These are phyloP conservation scores for Chaetomium olivaceum DNA, from an alignment of 2,329 filamentous ascomycete genomes.

Conservation along the genomic window DNA sequence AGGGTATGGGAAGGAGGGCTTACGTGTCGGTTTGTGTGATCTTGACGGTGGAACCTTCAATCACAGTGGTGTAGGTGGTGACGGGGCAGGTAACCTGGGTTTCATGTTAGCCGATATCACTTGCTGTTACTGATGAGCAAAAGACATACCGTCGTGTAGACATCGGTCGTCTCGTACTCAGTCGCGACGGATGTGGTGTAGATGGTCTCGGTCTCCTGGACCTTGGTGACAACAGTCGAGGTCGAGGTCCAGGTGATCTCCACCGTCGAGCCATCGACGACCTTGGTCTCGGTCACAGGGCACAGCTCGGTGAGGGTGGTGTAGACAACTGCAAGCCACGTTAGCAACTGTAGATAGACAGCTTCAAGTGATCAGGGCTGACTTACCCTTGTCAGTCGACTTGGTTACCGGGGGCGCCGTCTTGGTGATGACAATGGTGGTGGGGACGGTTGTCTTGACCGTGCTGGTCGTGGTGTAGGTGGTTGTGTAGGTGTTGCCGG, in stretches of 20 bases:
- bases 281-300: slow-evolving; percentile 49
- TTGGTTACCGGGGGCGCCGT: slow-evolving; percentile 27
- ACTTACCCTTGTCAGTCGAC: slow-evolving; percentile 31
- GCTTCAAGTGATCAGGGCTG: not conserved
- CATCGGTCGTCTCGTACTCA: slow-evolving; percentile 39
- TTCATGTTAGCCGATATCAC: slow-evolving; percentile 1
- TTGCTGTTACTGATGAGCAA: no score
- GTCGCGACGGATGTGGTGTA: slow-evolving; percentile 42
- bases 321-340: slow-evolving; percentile 38
- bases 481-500: slow-evolving; percentile 43
- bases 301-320: slow-evolving; percentile 48
- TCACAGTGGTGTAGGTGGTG: slow-evolving; percentile 47
- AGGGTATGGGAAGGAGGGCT: not conserved
- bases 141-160: slow-evolving; percentile 38
- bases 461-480: slow-evolving; percentile 49
- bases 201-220: slow-evolving; percentile 38
- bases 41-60: slow-evolving; percentile 44
- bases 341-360: slow-evolving; percentile 26
- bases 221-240: slow-evolving; percentile 38
- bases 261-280: slow-evolving; percentile 44
- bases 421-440: slow-evolving; percentile 32
- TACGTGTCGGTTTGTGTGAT: slow-evolving; percentile 46
- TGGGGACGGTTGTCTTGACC: slow-evolving; percentile 39
- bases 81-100: slow-evolving; percentile 42
- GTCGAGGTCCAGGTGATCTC: slow-evolving; percentile 46